Conservation (phyloP, 1,284 basidiomycete genomes). For the Ceratobasidium sp. region DNA sequence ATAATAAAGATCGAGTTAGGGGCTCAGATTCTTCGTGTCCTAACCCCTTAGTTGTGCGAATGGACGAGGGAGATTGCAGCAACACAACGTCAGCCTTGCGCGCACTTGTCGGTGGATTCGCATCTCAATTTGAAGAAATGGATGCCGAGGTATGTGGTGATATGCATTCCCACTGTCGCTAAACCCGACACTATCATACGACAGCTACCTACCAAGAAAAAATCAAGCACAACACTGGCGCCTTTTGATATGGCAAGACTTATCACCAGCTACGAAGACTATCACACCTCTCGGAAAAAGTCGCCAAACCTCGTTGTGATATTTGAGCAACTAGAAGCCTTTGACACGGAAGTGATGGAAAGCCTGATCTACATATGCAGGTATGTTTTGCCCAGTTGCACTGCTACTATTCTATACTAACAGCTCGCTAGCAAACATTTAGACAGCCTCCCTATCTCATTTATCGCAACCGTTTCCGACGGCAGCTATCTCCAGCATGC, state of each 20-base stretch:
- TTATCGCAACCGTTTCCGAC: conserved; percentile 27
- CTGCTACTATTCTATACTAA: not conserved
- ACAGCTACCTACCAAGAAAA: conserved; percentile 1
- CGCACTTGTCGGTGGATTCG: conserved; percentile 16
- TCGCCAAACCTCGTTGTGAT: conserved; percentile 31
- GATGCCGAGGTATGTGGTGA: conserved; percentile 7
- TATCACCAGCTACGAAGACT: conserved; percentile 35
- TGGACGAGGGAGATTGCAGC: conserved; percentile 28
- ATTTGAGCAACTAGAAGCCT: conserved; percentile 26
- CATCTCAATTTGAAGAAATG: conserved; percentile 18
- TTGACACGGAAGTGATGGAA: conserved; percentile 25
- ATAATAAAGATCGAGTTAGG: not conserved
- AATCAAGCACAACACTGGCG: conserved; percentile 8
- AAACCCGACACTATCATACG: not conserved
- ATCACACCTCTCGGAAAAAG: conserved; percentile 17
- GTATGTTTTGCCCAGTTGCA: not conserved
- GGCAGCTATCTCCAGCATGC: conserved; percentile 23
- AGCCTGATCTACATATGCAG: conserved; percentile 34
- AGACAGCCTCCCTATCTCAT: conserved; percentile 30
- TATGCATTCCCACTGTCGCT: not conserved
- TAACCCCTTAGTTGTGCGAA: not conserved
- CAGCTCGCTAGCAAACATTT: conserved; percentile 21
- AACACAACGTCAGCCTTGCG: conserved; percentile 31
- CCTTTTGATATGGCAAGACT: conserved; percentile 41
- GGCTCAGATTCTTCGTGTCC: not conserved